Evolutionary conservation across 768 basidiomycete species (phyloP).

Genomic region (Lentinula sp.): DNA sequence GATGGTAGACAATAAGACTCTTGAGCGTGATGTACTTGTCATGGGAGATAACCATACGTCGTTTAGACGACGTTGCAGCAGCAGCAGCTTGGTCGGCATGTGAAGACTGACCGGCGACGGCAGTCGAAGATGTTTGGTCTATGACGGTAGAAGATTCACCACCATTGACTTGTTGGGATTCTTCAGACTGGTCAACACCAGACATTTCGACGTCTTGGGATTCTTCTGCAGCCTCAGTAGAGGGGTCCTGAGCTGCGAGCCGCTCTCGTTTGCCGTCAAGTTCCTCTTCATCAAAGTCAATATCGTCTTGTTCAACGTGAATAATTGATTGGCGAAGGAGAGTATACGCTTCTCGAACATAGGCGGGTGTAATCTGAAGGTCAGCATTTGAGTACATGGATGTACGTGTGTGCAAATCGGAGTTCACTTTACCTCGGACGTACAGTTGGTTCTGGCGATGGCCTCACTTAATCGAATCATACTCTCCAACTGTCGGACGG

Average conservation of each 20-base stretch:
- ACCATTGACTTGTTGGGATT: slow-evolving; percentile 47
- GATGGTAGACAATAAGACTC: slow-evolving; percentile 79
- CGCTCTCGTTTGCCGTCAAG: slow-evolving; percentile 47
- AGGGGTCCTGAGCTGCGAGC: slow-evolving; percentile 23
- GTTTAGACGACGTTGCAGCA: slow-evolving; percentile 43
- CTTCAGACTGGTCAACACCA: slow-evolving; percentile 43
- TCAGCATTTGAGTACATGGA: background rate
- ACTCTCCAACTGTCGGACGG: slow-evolving; percentile 95
- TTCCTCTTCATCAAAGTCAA: slow-evolving; percentile 95
- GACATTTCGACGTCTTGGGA: slow-evolving; percentile 63
- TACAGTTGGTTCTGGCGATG: slow-evolving; percentile 95
- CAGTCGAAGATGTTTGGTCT: slow-evolving; percentile 24
- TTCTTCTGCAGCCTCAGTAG: slow-evolving; percentile 35
- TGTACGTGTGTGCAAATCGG: background rate
- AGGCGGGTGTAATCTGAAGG: slow-evolving; percentile 79
- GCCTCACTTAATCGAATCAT: slow-evolving; percentile 98
- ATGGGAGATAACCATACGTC: slow-evolving; percentile 89
- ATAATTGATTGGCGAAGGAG: slow-evolving; percentile 96
- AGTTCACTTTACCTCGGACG: slow-evolving; percentile 60
- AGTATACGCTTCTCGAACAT: slow-evolving; percentile 93
- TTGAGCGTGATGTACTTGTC: slow-evolving; percentile 92
- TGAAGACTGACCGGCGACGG: slow-evolving; percentile 25
- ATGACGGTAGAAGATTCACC: slow-evolving; percentile 23
- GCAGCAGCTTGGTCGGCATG: slow-evolving; percentile 27
- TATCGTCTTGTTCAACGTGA: slow-evolving; percentile 98